phyloP scores from a whole-genome alignment of 208 protist genomes.

The Trypanosoma cruzi region DNA sequence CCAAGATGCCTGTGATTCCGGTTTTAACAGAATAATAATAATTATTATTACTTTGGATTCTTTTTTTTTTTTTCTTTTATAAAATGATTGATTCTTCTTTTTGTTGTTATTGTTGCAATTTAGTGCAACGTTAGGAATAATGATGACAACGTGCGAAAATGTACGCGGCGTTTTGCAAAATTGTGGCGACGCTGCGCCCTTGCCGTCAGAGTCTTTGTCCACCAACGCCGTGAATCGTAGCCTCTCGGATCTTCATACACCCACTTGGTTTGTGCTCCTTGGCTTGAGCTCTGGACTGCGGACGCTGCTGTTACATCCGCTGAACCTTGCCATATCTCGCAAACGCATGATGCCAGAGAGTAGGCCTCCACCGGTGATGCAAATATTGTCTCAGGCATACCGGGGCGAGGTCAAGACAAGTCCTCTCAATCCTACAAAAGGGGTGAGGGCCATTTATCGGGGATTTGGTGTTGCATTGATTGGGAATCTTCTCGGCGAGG shows the following conservation, averaged over 20 bases:
- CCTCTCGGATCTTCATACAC: slow-evolving; percentile 78
- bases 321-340: slow-evolving; percentile 73
- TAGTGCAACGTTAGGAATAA: not conserved
- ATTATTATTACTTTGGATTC: too few species aligned
- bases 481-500: slow-evolving; percentile 77
- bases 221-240: slow-evolving; percentile 82
- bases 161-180: not conserved
- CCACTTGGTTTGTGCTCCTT: slow-evolving; percentile 78
- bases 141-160: not conserved
- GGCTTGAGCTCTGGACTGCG: slow-evolving; percentile 59
- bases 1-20: too few species aligned
- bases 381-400: slow-evolving; percentile 53
- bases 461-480: slow-evolving; percentile 70
- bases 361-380: slow-evolving; percentile 43
- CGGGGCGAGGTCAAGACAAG: slow-evolving; percentile 36
- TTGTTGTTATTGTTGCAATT: slow-evolving; percentile 11
- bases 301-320: slow-evolving; percentile 81
- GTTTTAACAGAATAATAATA: too few species aligned
- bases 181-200: not conserved
- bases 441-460: slow-evolving; percentile 65
- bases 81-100: not conserved
- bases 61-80: slow-evolving; percentile 33
- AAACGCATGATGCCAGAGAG: slow-evolving; percentile 79
- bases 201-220: slow-evolving; percentile 8
- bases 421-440: slow-evolving; percentile 37